phyloP scores from a whole-genome alignment of 2,329 filamentous ascomycete genomes.

The Fusarium chaquense region DNA sequence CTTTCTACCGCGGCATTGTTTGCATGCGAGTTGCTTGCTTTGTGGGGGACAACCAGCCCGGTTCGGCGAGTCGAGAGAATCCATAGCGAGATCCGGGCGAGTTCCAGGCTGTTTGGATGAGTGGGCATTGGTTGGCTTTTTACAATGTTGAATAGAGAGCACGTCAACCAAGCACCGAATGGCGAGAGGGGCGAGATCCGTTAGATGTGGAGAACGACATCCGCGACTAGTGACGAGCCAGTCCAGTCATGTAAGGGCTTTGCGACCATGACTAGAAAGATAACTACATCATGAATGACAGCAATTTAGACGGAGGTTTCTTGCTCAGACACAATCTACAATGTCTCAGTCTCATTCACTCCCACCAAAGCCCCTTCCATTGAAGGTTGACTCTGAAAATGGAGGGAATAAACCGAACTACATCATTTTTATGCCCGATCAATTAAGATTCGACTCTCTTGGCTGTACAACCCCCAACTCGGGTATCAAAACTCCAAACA shows the following conservation, averaged over 20 bases:
- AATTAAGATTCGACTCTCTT: slow-evolving; percentile 59
- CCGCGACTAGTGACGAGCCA: slow-evolving; percentile 12
- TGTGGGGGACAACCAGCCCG: no score
- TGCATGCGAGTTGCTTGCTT: slow-evolving; percentile 25
- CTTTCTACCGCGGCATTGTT: slow-evolving; percentile 46
- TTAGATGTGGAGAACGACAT: slow-evolving; percentile 27
- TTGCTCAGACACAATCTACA: background rate
- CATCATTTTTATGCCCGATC: slow-evolving; percentile 62
- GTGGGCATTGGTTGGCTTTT: background rate
- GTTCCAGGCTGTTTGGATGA: background rate
- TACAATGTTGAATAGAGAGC: slow-evolving; percentile 13
- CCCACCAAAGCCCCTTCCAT: slow-evolving; percentile 41
- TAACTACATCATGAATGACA: background rate
- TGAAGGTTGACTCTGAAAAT: slow-evolving; percentile 45
- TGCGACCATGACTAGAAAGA: background rate
- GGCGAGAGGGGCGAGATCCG: slow-evolving; percentile 29
- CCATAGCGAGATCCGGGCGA: slow-evolving; percentile 38
- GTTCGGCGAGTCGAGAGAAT: background rate
- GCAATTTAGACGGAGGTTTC: background rate
- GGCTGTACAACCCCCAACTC: slow-evolving; percentile 50
- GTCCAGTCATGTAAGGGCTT: background rate
- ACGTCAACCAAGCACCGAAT: slow-evolving; percentile 25
- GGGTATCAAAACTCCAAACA: slow-evolving; percentile 55
- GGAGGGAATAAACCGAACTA: slow-evolving; percentile 52
- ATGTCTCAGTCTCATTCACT: slow-evolving; percentile 25